A percentile compares a stretch with the other conserved stretches of the same genome.
Conservation (phyloP, 2,329 filamentous ascomycete genomes). For the Fusarium azukiicola region DNA sequence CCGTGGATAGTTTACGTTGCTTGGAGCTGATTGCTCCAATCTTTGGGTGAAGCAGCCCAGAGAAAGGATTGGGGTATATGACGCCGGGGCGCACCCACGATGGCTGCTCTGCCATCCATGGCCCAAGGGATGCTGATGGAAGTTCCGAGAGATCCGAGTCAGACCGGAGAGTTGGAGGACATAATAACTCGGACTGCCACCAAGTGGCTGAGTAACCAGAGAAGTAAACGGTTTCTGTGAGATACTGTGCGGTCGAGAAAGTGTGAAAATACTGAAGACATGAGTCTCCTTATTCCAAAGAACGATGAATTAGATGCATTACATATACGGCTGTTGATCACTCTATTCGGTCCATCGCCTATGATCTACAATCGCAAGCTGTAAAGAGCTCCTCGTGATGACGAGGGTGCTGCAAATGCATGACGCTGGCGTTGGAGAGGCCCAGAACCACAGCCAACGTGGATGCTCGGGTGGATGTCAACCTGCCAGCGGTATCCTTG, state of each 20-base stretch:
- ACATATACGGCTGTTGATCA: background rate
- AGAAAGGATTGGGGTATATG: background rate
- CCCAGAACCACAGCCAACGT: background rate
- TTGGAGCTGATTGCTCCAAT: constrained; percentile 19
- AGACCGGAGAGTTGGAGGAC: background rate
- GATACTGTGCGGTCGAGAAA: background rate
- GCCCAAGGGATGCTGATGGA: background rate
- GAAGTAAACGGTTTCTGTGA: too few species aligned
- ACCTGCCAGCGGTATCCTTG: too few species aligned
- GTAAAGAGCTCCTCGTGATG: background rate
- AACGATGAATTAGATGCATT: background rate
- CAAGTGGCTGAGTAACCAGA: background rate
- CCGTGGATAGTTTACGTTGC: constrained; percentile 24
- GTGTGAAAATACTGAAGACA: too few species aligned
- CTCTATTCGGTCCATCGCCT: background rate
- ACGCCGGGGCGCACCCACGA: constrained; percentile 2
- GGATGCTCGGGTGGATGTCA: too few species aligned
- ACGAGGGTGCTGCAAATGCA: background rate
- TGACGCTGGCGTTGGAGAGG: background rate
- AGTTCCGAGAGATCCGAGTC: constrained; percentile 34
- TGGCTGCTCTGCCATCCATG: background rate
- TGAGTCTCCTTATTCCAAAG: background rate
- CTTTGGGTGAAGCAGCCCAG: background rate
- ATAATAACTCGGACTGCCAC: background rate
- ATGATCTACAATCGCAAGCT: background rate